Conservation (phyloP, 1,139 yeast species). For the Scheffersomyces cryptocercus region DNA sequence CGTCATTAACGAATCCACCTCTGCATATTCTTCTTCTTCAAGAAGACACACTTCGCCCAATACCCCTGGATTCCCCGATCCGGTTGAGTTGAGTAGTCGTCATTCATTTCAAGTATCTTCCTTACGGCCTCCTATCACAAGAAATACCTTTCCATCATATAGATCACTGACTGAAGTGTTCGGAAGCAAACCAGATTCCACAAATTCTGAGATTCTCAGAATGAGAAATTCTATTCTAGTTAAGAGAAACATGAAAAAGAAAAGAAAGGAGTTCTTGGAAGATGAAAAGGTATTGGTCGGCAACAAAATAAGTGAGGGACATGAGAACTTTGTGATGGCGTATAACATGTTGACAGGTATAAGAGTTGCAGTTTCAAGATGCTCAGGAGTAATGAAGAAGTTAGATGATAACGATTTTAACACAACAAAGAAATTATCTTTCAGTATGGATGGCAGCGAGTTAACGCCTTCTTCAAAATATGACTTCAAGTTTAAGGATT, state of each 20-base stretch:
- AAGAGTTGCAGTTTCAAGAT: conserved; percentile 88
- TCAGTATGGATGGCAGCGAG: conserved; percentile 86
- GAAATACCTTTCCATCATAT: conserved; percentile 23
- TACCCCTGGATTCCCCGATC: conserved; percentile 4
- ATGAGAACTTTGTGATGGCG: conserved; percentile 89
- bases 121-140: conserved; percentile 12
- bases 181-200: conserved; percentile 18
- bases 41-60: conserved; percentile 29
- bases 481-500: conserved; percentile 96
- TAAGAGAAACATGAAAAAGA: conserved; percentile 44
- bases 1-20: not conserved
- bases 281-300: conserved; percentile 74
- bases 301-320: conserved; percentile 86
- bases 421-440: conserved; percentile 74
- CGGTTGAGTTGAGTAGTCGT: conserved; percentile 5
- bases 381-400: conserved; percentile 82
- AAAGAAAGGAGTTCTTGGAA: conserved; percentile 44
- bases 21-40: not conserved
- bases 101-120: conserved; percentile 11
- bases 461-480: conserved; percentile 90
- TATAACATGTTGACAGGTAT: conserved; percentile 98
- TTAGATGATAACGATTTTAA: conserved; percentile 70
- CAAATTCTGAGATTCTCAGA: conserved; percentile 40
- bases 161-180: conserved; percentile 2
- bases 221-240: conserved; percentile 44